Evolutionary conservation across 371 early-diverging fungal genomes (phyloP).

Genomic region (Mucor circinelloides): DNA sequence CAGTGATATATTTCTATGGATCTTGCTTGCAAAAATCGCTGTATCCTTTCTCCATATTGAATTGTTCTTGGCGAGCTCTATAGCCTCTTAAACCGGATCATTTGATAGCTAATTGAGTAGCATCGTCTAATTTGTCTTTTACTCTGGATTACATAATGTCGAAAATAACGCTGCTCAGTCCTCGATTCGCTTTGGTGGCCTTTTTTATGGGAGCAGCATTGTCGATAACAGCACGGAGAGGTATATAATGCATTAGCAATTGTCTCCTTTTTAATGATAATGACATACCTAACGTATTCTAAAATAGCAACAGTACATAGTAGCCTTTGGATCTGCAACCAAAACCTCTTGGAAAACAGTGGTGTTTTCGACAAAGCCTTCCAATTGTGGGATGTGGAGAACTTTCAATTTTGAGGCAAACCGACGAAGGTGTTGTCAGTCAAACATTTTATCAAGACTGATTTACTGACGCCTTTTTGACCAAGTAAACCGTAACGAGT

Average conservation of each 20-base stretch:
- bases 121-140: constrained; percentile 48
- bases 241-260: constrained; percentile 2
- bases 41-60: constrained; percentile 55
- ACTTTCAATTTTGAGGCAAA: constrained; percentile 77
- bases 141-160: constrained; percentile 37
- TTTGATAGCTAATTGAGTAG: constrained; percentile 68
- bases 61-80: constrained; percentile 67
- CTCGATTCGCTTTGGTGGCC: constrained; percentile 10
- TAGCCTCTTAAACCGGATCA: constrained; percentile 82
- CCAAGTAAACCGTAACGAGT: constrained; percentile 81
- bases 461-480: constrained; percentile 90
- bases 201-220: background rate
- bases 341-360: constrained; percentile 73
- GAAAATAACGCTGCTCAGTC: constrained; percentile 32
- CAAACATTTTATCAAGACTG: constrained; percentile 77
- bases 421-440: constrained; percentile 75
- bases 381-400: constrained; percentile 78
- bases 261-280: background rate
- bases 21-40: constrained; percentile 37
- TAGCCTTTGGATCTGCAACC: constrained; percentile 67
- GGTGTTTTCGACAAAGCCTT: constrained; percentile 49
- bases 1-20: constrained; percentile 43
- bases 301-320: constrained; percentile 21
- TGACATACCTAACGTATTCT: constrained; percentile 37
- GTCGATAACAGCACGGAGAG: constrained; percentile 48